phyloP scores from a whole-genome alignment of 2,329 filamentous ascomycete genomes.

The Aureobasidium sp. region DNA sequence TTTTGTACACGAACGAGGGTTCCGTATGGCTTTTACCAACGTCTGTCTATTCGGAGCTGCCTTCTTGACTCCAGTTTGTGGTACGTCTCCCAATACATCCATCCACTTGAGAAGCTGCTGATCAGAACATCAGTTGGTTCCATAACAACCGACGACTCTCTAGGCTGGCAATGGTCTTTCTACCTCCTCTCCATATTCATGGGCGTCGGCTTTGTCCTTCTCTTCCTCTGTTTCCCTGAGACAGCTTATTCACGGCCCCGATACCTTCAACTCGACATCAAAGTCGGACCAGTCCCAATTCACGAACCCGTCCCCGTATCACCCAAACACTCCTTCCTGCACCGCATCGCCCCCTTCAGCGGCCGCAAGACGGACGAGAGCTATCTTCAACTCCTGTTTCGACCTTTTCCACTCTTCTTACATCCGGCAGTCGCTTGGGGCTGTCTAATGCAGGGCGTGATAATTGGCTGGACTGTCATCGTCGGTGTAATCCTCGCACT shows the following conservation, averaged over 20 bases:
- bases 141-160: conserved; percentile 80
- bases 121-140: no score
- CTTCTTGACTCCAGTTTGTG: conserved; percentile 86
- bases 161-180: conserved; percentile 92
- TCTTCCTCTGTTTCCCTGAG: conserved; percentile 87
- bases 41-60: conserved; percentile 75
- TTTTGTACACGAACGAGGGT: conserved; percentile 84
- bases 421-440: conserved; percentile 90
- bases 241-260: conserved; percentile 78
- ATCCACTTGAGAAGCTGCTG: no score
- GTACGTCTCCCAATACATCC: no score
- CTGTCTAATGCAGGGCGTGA: conserved; percentile 83
- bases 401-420: conserved; percentile 84
- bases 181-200: conserved; percentile 90
- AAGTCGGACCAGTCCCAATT: background rate
- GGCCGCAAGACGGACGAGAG: conserved; percentile 83
- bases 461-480: conserved; percentile 97
- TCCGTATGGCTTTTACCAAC: conserved; percentile 86
- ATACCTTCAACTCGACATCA: conserved; percentile 75
- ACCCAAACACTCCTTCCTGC: no score
- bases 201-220: conserved; percentile 71
- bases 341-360: conserved; percentile 72
- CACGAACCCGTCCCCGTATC: no score
- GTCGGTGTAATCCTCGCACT: conserved; percentile 86
- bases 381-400: conserved; percentile 67